phyloP scores from a whole-genome alignment of 2,329 filamentous ascomycete genomes.

The Microdochium trichocladiopsis region DNA sequence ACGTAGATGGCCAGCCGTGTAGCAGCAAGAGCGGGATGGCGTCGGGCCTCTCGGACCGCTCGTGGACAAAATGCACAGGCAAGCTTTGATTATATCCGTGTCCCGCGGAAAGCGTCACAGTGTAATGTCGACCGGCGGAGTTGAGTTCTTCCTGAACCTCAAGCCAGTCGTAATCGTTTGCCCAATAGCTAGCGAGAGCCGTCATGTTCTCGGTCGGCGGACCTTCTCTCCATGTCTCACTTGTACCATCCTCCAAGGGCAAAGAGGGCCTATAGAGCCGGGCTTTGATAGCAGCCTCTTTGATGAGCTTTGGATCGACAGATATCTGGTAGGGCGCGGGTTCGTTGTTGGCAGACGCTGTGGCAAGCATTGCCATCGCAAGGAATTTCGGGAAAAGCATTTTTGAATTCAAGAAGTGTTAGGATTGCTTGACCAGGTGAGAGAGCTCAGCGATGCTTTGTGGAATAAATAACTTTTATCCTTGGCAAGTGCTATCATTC shows the following conservation, averaged over 20 bases:
- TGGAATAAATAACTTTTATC: too few relatives aligned
- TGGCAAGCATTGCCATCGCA: too few relatives aligned
- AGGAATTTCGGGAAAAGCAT: too few relatives aligned
- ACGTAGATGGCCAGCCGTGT: constrained; percentile 1
- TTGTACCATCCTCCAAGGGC: constrained; percentile 1
- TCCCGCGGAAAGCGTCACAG: constrained; percentile 6
- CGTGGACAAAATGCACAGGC: constrained; percentile 10
- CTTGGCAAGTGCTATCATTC: too few relatives aligned
- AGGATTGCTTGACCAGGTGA: too few relatives aligned
- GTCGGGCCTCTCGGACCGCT: constrained; percentile 2
- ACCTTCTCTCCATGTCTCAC: constrained; percentile 1
- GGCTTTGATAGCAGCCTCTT: constrained; percentile 1
- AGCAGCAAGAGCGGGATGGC: constrained; percentile 7
- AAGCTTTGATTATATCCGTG: constrained; percentile 3
- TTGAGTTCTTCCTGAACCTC: constrained; percentile 12
- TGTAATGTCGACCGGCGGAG: constrained; percentile 14
- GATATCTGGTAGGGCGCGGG: not conserved
- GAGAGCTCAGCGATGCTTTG: too few relatives aligned
- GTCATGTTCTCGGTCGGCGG: constrained; percentile 2
- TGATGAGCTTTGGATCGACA: constrained; percentile 1
- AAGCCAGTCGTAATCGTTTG: constrained; percentile 13
- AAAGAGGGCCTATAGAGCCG: constrained; percentile 2
- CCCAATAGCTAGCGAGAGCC: constrained; percentile 10
- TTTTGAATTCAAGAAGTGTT: too few relatives aligned
- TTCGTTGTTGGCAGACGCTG: too few relatives aligned